Evolutionary conservation across 345 rosid genomes (phyloP), one percentile per base, ranked within the genome.

Genomic region (Kandelia obovata): DNA sequence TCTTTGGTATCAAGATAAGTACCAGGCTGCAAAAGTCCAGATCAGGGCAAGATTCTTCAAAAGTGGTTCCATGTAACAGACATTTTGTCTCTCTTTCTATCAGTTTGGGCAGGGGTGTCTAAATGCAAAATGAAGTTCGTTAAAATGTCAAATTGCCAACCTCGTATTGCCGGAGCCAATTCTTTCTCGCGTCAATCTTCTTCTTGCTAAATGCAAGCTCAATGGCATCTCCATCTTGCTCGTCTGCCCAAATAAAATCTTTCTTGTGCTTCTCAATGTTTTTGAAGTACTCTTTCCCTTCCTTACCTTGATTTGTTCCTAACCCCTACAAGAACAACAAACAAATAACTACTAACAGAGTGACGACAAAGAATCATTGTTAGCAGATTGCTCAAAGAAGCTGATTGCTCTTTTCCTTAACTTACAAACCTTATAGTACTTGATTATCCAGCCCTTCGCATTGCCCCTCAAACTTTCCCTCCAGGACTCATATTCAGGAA

Each of bases 171-270:
- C 85, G 80, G 63, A 96, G 91, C 99, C 99, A 96, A 64, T 75
- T 87, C 77, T 96, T 96, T 69, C 99, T 86, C n/a, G 92, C 97
- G 53, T 96, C 98, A 1, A 90, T 87, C 83, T 92, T 96, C 84
- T 89, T 96, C 81, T 89, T 96, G 78, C 99, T 92, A 72, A 96
- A 96, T 5, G 99, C 99, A 58, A 96, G 97, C 77, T 96, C 99
- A 63, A 96, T 96, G 23, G 95, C 86, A 5, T 92, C 93, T 28
- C 96, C 98, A 66, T 92, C 99, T 74, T 82, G 80, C 7, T 96
- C 98, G 73, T 79, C 80, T 51, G 46, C 74, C 99, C 99, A 92
- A 15, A 84, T 56, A 69, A 96, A 96, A 78, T 96, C 98, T 67
- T 96, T 96, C 83, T 78, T 86, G 85, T 92, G 97, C 80, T 72